phyloP scores from a whole-genome alignment of 1,284 basidiomycete species.

The Papiliotrema terrestris region DNA sequence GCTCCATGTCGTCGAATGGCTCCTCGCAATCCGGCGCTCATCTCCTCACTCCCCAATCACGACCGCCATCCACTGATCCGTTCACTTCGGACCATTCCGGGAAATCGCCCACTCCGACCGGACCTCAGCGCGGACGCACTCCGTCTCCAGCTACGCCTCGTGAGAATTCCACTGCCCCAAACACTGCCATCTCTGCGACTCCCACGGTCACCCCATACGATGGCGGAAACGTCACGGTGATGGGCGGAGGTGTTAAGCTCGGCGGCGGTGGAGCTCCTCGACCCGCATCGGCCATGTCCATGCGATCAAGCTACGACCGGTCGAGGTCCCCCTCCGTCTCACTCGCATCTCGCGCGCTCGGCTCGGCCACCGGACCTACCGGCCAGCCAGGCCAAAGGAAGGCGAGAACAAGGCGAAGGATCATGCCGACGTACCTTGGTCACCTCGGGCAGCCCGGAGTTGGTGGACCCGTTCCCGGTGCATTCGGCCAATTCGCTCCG shows the following conservation, averaged over 20 bases:
- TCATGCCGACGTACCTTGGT: slow-evolving; percentile 46
- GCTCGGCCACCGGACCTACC: slow-evolving; percentile 32
- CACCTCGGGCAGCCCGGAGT: slow-evolving; percentile 42
- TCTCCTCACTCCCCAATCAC: slow-evolving; percentile 38
- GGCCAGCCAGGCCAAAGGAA: slow-evolving; percentile 29
- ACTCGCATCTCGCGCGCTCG: slow-evolving; percentile 40
- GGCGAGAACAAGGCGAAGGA: slow-evolving; percentile 37
- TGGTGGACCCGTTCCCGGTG: slow-evolving; percentile 38
- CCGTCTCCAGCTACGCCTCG: slow-evolving; percentile 17
- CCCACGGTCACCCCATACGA: slow-evolving; percentile 48
- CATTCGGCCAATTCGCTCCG: slow-evolving; percentile 26
- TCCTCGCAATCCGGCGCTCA: slow-evolving; percentile 39
- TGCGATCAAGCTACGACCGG: slow-evolving; percentile 28
- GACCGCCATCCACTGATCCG: slow-evolving; percentile 38
- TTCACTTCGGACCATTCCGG: slow-evolving; percentile 6
- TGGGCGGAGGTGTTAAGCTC: slow-evolving; percentile 50
- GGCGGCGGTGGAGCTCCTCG: slow-evolving; percentile 23
- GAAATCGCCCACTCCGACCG: slow-evolving; percentile 10
- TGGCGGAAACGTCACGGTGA: slow-evolving; percentile 50
- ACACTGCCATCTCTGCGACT: slow-evolving; percentile 9
- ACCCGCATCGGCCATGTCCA: slow-evolving; percentile 25
- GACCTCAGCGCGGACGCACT: slow-evolving; percentile 11
- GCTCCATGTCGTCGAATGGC: slow-evolving; percentile 25
- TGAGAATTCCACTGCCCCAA: slow-evolving; percentile 9
- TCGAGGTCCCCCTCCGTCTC: slow-evolving; percentile 43